Evolutionary conservation across 2,329 filamentous ascomycete species (phyloP).

Genomic region (Penicillium thymicola): DNA sequence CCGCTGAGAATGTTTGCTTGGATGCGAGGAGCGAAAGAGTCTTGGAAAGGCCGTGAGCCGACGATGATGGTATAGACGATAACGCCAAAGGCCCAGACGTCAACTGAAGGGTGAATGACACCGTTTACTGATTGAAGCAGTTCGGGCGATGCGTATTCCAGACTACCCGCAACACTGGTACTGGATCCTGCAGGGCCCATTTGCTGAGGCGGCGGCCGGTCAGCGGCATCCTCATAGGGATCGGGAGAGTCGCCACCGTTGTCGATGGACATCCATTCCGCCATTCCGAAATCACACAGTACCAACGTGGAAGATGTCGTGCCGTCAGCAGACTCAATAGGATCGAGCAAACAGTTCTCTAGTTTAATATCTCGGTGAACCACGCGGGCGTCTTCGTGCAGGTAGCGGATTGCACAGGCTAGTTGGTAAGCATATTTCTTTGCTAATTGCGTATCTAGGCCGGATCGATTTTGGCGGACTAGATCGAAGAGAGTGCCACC

Average conservation of each 20-base stretch:
- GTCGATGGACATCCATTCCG: constrained; percentile 62
- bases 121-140: constrained; percentile 41
- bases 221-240: constrained; percentile 46
- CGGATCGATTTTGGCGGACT: constrained; percentile 54
- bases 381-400: constrained; percentile 64
- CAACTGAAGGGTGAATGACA: constrained; percentile 52
- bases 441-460: constrained; percentile 51
- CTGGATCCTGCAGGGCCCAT: constrained; percentile 56
- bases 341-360: constrained; percentile 64
- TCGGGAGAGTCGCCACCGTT: constrained; percentile 51
- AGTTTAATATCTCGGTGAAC: constrained; percentile 68
- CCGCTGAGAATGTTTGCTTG: constrained; percentile 58
- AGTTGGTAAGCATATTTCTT: constrained; percentile 62
- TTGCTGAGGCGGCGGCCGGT: constrained; percentile 48
- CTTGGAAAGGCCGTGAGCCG: constrained; percentile 61
- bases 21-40: constrained; percentile 57
- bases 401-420: constrained; percentile 61
- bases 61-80: constrained; percentile 60
- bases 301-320: constrained; percentile 55
- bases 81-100: constrained; percentile 67
- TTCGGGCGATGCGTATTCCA: constrained; percentile 54
- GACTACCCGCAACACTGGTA: constrained; percentile 58
- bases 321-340: constrained; percentile 47
- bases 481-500: constrained; percentile 65
- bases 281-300: constrained; percentile 67